A percentile compares a stretch with the other conserved stretches of the same genome.
Conservation (phyloP, 2,329 filamentous ascomycete species). For the Didymella pinodella region DNA sequence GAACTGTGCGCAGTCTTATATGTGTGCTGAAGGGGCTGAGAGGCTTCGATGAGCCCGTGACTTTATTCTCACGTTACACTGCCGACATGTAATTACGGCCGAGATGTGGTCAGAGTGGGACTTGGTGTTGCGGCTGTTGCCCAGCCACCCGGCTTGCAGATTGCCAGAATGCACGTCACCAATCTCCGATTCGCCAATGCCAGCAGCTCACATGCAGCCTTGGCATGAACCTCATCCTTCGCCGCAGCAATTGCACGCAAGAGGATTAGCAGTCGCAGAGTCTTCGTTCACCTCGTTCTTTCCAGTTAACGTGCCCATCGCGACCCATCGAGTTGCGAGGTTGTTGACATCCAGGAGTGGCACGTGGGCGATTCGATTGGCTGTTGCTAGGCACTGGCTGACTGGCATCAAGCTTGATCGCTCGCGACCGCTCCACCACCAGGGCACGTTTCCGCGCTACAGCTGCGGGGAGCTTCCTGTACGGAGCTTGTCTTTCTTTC, state of each 20-base stretch:
- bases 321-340: slow-evolving; percentile 5
- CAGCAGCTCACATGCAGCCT: slow-evolving; percentile 6
- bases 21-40: not conserved
- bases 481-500: slow-evolving; percentile 12
- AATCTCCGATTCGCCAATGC: slow-evolving; percentile 20
- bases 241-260: slow-evolving; percentile 2
- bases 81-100: not conserved
- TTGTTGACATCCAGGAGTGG: slow-evolving; percentile 14
- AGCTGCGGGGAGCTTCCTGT: slow-evolving; percentile 17
- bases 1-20: not conserved
- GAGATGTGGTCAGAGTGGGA: not conserved
- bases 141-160: not conserved
- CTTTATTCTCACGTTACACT: not conserved
- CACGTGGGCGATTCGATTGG: slow-evolving; percentile 35
- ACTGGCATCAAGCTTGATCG: slow-evolving; percentile 21
- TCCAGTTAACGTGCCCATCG: not conserved
- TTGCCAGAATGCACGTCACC: slow-evolving; percentile 10
- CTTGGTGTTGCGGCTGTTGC: not conserved
- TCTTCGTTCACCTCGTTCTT: not conserved
- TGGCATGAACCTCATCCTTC: slow-evolving; percentile 10
- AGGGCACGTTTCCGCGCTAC: slow-evolving; percentile 20
- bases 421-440: slow-evolving; percentile 24
- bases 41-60: not conserved
- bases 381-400: slow-evolving; percentile 19
- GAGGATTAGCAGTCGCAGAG: not conserved